Conservation (phyloP, 1,284 basidiomycete species). For the Pseudozyma flocculosa region DNA sequence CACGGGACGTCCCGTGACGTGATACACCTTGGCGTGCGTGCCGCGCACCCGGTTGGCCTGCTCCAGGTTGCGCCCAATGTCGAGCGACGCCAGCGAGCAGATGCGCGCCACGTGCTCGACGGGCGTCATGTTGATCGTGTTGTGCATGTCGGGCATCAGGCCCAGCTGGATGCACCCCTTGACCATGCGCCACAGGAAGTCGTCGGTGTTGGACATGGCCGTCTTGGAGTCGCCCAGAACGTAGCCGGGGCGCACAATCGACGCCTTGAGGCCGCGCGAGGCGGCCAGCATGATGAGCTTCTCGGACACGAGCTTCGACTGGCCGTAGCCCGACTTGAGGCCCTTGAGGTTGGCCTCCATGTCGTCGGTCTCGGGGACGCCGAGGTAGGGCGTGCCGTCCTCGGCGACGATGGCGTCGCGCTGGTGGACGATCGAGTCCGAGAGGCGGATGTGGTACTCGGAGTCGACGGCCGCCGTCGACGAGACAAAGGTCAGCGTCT, state of each 20-base stretch:
- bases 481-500: constrained; percentile 86
- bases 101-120: constrained; percentile 93
- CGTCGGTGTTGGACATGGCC: constrained; percentile 94
- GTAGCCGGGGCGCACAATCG: constrained; percentile 91
- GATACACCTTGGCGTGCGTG: constrained; percentile 71
- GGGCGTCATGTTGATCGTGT: constrained; percentile 96
- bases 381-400: constrained; percentile 59
- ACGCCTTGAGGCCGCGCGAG: constrained; percentile 78
- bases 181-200: constrained; percentile 97
- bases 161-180: constrained; percentile 97
- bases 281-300: constrained; percentile 89
- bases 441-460: constrained; percentile 82
- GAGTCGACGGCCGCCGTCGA: constrained; percentile 92
- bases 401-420: constrained; percentile 13
- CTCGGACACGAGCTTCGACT: constrained; percentile 98
- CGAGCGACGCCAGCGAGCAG: constrained; percentile 62
- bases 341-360: constrained; percentile 79
- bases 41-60: constrained; percentile 62
- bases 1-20: constrained; percentile 81
- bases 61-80: constrained; percentile 17
- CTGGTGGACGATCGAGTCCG: constrained; percentile 63
- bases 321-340: constrained; percentile 90
- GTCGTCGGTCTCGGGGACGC: constrained; percentile 84
- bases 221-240: constrained; percentile 83
- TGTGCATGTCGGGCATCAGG: constrained; percentile 94